Evolutionary conservation across 2,329 filamentous ascomycete genomes (phyloP), one percentile per base, ranked within the genome.

Genomic region (Colletotrichum sp.): DNA sequence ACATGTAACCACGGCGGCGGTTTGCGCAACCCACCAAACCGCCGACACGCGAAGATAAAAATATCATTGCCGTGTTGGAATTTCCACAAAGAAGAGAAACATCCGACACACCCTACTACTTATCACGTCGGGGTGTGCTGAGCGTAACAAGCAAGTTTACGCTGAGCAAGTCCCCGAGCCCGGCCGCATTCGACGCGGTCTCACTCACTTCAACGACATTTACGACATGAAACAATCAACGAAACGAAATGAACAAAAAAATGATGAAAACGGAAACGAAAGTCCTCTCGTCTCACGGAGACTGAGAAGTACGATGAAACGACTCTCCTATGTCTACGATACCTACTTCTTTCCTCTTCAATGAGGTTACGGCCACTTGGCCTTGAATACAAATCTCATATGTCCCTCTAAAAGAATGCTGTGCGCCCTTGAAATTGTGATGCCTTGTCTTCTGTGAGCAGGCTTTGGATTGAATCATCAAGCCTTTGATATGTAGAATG

Each of bases 1-100:
- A 70, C 74, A 76, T 74, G 55, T 76, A 69, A 74, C 74, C 64
- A 36, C 18, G 74, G 52, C 39, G 74, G 74, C 74, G 70, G 74
- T 76, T 76, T 76, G 64, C 13, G 26, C n/a, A 34, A 28, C 2
- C 24, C 21, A 13, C 8, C 59, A 76, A 76, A 76, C 71, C 70
- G 74, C 74, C 74, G 74, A 52, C 74, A 76, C 74, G 74, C 73
- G 65, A 69, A 65, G 28, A 60, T 57, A 4, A 26, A 2, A 5
- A 3, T 4, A 66, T 66, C 57, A 59, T 60, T 21, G n/a, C 59
- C 74, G 74, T 76, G 74, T 76, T 66, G 74, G 70, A 69, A 64
- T 49, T 24, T 52, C 28, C 28, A 26, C 13, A 60, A 32, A 59
- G 68, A 52, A 52, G n/a, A 52, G 59, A 74, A 21, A 52, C 16